These are phyloP conservation scores for Claviceps maximensis DNA, from an alignment of 2,329 filamentous ascomycete species.

Conservation along the genomic window DNA sequence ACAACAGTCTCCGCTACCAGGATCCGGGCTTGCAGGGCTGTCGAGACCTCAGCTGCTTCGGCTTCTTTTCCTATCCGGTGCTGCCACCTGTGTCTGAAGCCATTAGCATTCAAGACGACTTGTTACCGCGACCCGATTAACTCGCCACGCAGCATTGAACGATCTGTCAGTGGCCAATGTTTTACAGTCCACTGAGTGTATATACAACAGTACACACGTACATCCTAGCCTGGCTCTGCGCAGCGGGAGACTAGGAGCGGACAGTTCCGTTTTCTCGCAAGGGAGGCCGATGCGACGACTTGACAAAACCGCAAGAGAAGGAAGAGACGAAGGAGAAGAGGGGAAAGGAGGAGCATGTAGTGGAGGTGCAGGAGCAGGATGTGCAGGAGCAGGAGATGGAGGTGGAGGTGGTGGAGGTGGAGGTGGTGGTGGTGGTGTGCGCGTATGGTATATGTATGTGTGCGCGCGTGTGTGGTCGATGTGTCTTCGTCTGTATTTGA, in stretches of 20 bases:
- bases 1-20: not conserved
- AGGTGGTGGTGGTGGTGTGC: slow-evolving; percentile 3
- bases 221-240: not conserved
- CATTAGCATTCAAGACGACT: not conserved
- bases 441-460: not conserved
- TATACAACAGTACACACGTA: not conserved
- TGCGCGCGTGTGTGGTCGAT: slow-evolving; percentile 3
- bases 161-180: not conserved
- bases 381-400: not conserved
- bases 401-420: not conserved
- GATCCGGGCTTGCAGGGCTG: not conserved
- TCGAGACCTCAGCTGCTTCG: not conserved
- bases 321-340: not conserved
- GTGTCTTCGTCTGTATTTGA: slow-evolving; percentile 3
- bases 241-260: not conserved
- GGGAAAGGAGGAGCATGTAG: not conserved
- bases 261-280: not conserved
- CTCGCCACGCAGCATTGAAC: not conserved
- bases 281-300: not conserved
- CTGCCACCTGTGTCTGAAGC: not conserved
- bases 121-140: not conserved
- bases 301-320: not conserved
- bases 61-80: not conserved
- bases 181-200: not conserved
- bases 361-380: not conserved